Base-by-base conservation (phyloP, 208 protist species). In the Leptomonas pyrrhocoris region DNA sequence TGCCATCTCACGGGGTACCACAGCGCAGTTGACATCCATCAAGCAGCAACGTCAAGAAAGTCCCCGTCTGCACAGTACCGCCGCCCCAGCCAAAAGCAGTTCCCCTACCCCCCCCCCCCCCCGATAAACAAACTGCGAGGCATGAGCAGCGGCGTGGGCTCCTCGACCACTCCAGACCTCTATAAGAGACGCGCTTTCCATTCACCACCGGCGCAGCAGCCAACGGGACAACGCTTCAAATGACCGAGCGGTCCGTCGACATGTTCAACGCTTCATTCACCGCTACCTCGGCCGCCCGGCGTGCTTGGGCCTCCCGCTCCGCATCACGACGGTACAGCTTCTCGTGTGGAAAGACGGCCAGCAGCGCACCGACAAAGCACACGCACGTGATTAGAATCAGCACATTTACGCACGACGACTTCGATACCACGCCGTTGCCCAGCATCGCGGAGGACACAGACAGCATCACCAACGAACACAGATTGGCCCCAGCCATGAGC, bases 401-500 rank as follows among this genome's bases (percentile, higher is more conserved):
- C 71, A 89, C 83, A 45, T 85, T 72, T 45, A 90, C 73, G 31
- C 76, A 80, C 18, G 67, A 30, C 19, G 36, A 48, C 38, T 65
- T 55, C 40, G 62, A 46, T 9, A 83, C 71, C 28, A 79, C 46
- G 13, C 64, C 84, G 57, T 88, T 68, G 40, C 81, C 87, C 4
- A 93, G 81, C 68, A 93, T 82, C 1, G 58, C 69, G 7, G 83
- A 86, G 5, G 79, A 71, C 13, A 86, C 64, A 23, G 79, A 77
- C 21, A 93, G 60, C 63, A 93, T 63, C 42, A 90, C 78, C 34
- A 90, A 73, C 38, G 87, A 88, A 30, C 76, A 73, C 21, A 88
- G 43, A 74, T 93, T 90, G 11, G 84, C 87, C 25, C 80, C 84
- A 0, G 81, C 87, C 87, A 93, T 93, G 57, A 93, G 79, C 60